Evolutionary conservation across 257 asterid genomes (phyloP).

Genomic region (Scutellaria minor): DNA sequence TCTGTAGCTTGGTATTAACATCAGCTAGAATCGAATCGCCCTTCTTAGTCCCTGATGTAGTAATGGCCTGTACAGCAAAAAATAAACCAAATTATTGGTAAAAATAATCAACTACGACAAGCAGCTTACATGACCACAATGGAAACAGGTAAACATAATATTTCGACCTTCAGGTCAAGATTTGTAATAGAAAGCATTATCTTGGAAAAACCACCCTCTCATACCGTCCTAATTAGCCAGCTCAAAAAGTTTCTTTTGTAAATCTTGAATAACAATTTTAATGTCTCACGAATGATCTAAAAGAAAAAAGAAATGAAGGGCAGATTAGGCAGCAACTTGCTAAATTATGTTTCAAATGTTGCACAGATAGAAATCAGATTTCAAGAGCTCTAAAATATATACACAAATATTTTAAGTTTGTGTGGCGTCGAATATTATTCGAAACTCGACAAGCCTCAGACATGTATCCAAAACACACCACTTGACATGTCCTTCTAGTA

Average conservation of each 20-base stretch:
- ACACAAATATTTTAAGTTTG: no score
- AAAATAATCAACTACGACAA: neutral
- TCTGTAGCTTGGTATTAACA: conserved; percentile 66
- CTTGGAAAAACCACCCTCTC: neutral
- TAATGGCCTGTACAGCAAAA: conserved; percentile 56
- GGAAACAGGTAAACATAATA: neutral
- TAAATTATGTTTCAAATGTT: neutral
- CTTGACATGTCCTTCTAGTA: neutral
- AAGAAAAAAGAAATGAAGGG: neutral
- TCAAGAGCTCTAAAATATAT: neutral
- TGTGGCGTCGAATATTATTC: neutral
- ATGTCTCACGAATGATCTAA: conserved; percentile 17
- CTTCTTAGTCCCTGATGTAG: conserved; percentile 72
- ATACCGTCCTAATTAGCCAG: conserved; percentile 6
- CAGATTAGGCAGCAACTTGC: conserved; percentile 4
- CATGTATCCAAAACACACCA: neutral
- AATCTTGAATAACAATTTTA: neutral
- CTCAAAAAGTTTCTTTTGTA: neutral
- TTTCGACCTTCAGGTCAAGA: conserved; percentile 21
- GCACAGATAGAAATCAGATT: neutral
- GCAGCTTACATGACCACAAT: conserved; percentile 8
- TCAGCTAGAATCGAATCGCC: conserved; percentile 75
- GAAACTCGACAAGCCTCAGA: neutral
- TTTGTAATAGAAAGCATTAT: conserved; percentile 1
- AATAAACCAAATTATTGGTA: conserved; percentile 3